A percentile compares a stretch with the other conserved stretches of the same genome.
Evolutionary conservation across 2,329 filamentous ascomycete species (phyloP).

Genomic region (Apiospora arundinis): DNA sequence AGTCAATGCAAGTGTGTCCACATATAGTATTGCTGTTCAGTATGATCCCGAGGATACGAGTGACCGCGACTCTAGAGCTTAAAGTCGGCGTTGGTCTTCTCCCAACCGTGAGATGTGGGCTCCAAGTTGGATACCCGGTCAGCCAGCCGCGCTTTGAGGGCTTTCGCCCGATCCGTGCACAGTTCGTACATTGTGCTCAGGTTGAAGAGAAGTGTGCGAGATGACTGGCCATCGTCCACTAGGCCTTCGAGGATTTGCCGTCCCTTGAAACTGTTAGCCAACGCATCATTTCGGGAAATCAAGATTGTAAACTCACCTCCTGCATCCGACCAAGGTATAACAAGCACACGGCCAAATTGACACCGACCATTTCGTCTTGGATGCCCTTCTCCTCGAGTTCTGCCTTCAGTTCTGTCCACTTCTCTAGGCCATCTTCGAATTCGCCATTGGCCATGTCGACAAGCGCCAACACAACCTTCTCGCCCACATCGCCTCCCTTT

Average conservation of each 20-base stretch:
- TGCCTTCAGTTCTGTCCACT: constrained; percentile 63
- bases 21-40: constrained; percentile 26
- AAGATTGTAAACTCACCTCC: constrained; percentile 57
- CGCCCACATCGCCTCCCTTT: constrained; percentile 46
- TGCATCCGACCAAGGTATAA: constrained; percentile 81
- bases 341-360: constrained; percentile 85
- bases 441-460: constrained; percentile 80
- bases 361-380: constrained; percentile 72
- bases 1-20: constrained; percentile 14
- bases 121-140: constrained; percentile 70
- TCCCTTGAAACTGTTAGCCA: constrained; percentile 55
- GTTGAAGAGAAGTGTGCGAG: constrained; percentile 86
- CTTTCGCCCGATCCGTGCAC: constrained; percentile 77
- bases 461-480: constrained; percentile 68
- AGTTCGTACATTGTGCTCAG: constrained; percentile 91
- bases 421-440: constrained; percentile 66
- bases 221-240: constrained; percentile 67
- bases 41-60: background rate
- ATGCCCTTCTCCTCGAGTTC: constrained; percentile 46
- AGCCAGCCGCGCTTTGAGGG: constrained; percentile 73
- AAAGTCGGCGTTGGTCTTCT: constrained; percentile 75
- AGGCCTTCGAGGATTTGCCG: constrained; percentile 70
- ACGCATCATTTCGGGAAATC: background rate
- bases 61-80: constrained; percentile 62
- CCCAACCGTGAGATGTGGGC: constrained; percentile 66